A percentile compares a stretch with the other conserved stretches of the same genome.
Evolutionary conservation across 1,139 yeast species (phyloP).

Genomic region (Schizosaccharomyces versatilis): DNA sequence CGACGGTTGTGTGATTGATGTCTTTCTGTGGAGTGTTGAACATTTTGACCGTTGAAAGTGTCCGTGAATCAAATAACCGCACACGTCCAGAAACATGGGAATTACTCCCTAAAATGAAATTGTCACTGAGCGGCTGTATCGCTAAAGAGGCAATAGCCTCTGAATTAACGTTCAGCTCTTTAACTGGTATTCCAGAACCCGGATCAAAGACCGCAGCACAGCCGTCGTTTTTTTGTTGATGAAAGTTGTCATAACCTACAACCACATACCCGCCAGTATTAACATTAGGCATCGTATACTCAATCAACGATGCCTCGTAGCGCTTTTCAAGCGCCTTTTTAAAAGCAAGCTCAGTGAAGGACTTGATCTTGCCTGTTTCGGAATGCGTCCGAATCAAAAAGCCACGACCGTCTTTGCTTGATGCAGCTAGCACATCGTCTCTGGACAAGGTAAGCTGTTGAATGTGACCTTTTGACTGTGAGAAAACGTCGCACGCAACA

Average conservation of each 20-base stretch:
- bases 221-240: neutral
- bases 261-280: neutral
- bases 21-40: conserved; percentile 5
- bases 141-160: conserved; percentile 5
- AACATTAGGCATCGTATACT: conserved; percentile 1
- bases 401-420: neutral
- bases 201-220: conserved; percentile 4
- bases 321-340: neutral
- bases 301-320: conserved; percentile 5
- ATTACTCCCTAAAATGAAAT: conserved; percentile 5
- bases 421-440: neutral
- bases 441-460: neutral
- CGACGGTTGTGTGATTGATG: conserved; percentile 5
- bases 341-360: neutral
- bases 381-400: neutral
- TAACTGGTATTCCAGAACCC: neutral
- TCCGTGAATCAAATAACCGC: conserved; percentile 2
- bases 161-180: neutral
- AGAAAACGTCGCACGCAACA: neutral
- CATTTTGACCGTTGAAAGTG: neutral
- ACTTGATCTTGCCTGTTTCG: neutral
- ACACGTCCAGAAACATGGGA: conserved; percentile 1
- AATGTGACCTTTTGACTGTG: neutral
- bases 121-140: neutral
- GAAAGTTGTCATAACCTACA: conserved; percentile 5